phyloP scores from a whole-genome alignment of 352 stramenopile genomes.

The Globisporangium perplexum region DNA sequence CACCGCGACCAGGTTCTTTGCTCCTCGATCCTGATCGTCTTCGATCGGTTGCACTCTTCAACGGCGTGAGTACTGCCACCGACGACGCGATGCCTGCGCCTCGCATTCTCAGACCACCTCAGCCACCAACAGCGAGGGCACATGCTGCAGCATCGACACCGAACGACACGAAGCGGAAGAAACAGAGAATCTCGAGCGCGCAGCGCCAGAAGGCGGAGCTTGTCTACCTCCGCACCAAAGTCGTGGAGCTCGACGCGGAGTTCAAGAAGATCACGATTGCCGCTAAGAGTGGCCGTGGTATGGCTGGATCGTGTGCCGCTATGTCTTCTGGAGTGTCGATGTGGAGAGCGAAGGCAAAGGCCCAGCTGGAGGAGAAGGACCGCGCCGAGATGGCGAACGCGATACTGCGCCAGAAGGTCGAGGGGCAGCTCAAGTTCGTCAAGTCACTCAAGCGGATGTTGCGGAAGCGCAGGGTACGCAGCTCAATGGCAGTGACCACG shows the following conservation, averaged over 20 bases:
- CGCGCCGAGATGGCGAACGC: conserved; percentile 8
- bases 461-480: conserved; percentile 5
- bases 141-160: neutral
- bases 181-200: conserved; percentile 8
- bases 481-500: neutral
- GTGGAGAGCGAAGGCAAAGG: conserved; percentile 5
- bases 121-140: too few relatives aligned
- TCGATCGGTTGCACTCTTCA: neutral
- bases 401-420: conserved; percentile 1
- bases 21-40: too few relatives aligned
- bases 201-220: conserved; percentile 12
- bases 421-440: conserved; percentile 10
- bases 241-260: conserved; percentile 4
- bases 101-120: too few relatives aligned
- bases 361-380: conserved; percentile 9
- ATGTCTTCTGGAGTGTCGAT: neutral
- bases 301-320: too few relatives aligned
- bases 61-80: neutral
- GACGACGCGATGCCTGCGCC: too few relatives aligned
- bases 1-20: too few relatives aligned
- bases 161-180: conserved; percentile 5
- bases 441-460: conserved; percentile 10
- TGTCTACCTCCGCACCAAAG: conserved; percentile 7
- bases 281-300: too few relatives aligned
- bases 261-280: neutral